A percentile compares a stretch with the other conserved stretches of the same genome.
phyloP scores from a whole-genome alignment of 2,329 filamentous ascomycete genomes.

The Trichophyton verrucosum region DNA sequence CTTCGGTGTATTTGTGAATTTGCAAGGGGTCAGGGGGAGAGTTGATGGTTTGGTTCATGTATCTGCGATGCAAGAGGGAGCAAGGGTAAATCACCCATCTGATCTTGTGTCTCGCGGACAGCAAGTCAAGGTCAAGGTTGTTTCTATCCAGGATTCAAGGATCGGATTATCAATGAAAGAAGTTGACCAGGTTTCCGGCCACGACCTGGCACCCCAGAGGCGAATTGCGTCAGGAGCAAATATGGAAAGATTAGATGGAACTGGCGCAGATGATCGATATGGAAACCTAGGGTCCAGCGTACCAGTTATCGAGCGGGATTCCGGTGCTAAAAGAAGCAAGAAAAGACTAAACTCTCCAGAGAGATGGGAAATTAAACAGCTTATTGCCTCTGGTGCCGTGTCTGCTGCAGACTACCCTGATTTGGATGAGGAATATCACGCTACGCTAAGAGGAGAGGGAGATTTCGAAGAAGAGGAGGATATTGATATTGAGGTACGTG shows the following conservation, averaged over 20 bases:
- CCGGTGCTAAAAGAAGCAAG: constrained; percentile 50
- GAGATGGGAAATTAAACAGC: constrained; percentile 90
- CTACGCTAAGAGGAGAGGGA: constrained; percentile 71
- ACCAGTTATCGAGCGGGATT: constrained; percentile 52
- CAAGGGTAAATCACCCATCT: constrained; percentile 80
- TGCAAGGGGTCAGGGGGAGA: constrained; percentile 76
- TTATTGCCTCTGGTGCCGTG: constrained; percentile 88
- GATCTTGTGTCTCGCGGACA: constrained; percentile 74
- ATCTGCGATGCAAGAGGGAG: constrained; percentile 72
- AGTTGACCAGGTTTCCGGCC: constrained; percentile 78
- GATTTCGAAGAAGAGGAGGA: constrained; percentile 91
- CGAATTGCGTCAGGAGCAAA: constrained; percentile 83
- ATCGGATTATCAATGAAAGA: constrained; percentile 95
- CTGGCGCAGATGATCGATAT: constrained; percentile 42
- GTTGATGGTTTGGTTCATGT: constrained; percentile 90
- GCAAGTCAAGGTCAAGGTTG: constrained; percentile 81
- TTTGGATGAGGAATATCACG: constrained; percentile 84
- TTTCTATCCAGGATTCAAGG: constrained; percentile 67
- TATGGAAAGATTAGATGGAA: constrained; percentile 62
- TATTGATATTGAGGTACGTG: constrained; percentile 88
- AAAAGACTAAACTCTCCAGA: constrained; percentile 96
- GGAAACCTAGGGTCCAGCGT: constrained; percentile 41
- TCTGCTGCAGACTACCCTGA: constrained; percentile 92
- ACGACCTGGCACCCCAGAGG: constrained; percentile 66
- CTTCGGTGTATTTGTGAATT: constrained; percentile 88